Conservation (phyloP, 345 rosid species). For the Heritiera fomes region DNA sequence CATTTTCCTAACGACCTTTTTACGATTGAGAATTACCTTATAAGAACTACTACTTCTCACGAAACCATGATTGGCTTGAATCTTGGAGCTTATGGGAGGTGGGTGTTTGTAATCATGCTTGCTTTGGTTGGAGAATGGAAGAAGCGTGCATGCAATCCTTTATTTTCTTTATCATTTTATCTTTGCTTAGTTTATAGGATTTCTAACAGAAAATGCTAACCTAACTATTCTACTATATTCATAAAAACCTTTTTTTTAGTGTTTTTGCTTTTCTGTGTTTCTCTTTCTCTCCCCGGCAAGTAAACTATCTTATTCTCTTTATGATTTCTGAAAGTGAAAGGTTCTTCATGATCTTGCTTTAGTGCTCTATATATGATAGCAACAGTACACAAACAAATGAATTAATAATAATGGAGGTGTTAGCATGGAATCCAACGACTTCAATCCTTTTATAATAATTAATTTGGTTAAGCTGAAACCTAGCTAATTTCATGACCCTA, state of each 20-base stretch:
- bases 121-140: not conserved
- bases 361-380: not conserved
- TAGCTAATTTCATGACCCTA: not conserved
- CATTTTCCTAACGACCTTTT: not conserved
- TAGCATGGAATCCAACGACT: constrained; percentile 1
- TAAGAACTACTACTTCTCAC: not conserved
- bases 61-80: not conserved
- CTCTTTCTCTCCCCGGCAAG: constrained; percentile 34
- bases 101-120: constrained; percentile 32
- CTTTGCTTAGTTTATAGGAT: constrained; percentile 6
- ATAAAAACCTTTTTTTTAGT: not conserved
- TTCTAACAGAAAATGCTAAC: not conserved
- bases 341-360: constrained; percentile 7
- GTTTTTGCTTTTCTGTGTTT: not conserved
- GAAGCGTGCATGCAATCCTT: not conserved
- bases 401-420: not conserved
- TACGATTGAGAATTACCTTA: not conserved
- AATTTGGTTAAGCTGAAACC: not conserved
- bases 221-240: not conserved
- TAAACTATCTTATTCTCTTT: constrained; percentile 21
- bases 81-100: not conserved
- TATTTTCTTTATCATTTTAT: not conserved
- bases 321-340: constrained; percentile 30
- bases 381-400: not conserved
- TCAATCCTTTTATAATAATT: not conserved